Conservation (phyloP, 2,329 filamentous ascomycete genomes). For the Geosmithia flava region DNA sequence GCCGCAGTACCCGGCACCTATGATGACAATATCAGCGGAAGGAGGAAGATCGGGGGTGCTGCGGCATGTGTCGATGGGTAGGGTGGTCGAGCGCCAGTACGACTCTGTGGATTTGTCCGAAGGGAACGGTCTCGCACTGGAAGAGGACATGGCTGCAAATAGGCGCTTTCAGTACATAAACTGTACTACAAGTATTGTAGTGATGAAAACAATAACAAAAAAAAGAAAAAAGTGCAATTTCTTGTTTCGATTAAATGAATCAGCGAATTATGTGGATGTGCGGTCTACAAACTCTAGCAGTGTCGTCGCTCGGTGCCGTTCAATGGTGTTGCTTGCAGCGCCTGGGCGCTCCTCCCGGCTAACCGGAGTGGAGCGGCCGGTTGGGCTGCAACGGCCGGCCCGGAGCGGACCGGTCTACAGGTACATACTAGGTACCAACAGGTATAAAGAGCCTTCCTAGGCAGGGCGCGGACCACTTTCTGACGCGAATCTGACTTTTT, state of each 20-base stretch:
- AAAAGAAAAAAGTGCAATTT: background rate
- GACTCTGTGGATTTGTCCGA: background rate
- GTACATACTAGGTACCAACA: too few species aligned
- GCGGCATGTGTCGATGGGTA: slow-evolving; percentile 22
- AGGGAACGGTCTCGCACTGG: background rate
- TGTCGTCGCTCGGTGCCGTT: background rate
- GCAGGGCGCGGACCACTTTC: too few species aligned
- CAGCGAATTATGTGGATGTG: too few species aligned
- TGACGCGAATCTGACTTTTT: too few species aligned
- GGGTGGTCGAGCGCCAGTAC: background rate
- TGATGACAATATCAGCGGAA: slow-evolving; percentile 26
- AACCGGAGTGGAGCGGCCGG: background rate
- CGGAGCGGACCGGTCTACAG: background rate
- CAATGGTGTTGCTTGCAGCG: background rate
- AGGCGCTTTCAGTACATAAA: background rate
- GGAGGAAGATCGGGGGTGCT: slow-evolving; percentile 21
- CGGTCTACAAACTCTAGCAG: too few species aligned
- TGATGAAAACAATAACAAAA: too few species aligned
- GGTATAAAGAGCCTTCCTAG: too few species aligned
- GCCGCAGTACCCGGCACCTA: slow-evolving; percentile 31
- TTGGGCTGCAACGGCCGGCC: too few species aligned
- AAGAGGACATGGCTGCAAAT: background rate
- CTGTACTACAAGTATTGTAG: background rate
- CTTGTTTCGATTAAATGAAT: background rate
- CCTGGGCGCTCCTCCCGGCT: too few species aligned